A percentile compares a stretch with the other conserved stretches of the same genome.
Evolutionary conservation across 2,329 filamentous ascomycete species (phyloP).

Genomic region (Lachnellula occidentalis): DNA sequence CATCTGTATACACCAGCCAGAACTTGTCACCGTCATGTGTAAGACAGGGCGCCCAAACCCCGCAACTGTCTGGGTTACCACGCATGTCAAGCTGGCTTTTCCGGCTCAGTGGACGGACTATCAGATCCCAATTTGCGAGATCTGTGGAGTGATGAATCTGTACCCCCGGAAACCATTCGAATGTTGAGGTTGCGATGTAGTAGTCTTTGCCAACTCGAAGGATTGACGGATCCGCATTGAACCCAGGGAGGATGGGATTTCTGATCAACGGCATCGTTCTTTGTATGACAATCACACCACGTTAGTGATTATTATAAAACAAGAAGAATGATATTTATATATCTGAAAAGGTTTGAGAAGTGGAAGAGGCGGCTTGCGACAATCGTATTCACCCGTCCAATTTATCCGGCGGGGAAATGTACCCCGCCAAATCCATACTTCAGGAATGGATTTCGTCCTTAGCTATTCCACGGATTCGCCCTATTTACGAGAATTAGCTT

Average conservation of each 20-base stretch:
- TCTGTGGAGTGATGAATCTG: conserved; percentile 48
- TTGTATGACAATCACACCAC: no score
- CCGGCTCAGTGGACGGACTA: conserved; percentile 42
- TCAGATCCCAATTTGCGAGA: conserved; percentile 36
- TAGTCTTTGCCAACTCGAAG: conserved; percentile 44
- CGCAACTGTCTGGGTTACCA: conserved; percentile 54
- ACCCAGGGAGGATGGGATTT: conserved; percentile 43
- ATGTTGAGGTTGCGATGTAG: conserved; percentile 49
- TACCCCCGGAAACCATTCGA: conserved; percentile 48
- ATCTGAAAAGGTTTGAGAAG: no score
- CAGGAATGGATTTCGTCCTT: no score
- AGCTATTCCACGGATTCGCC: no score
- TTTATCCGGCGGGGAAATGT: no score
- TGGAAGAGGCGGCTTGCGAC: no score
- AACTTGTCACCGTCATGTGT: conserved; percentile 55
- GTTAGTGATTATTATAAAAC: no score
- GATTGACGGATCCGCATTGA: conserved; percentile 50
- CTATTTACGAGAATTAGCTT: no score
- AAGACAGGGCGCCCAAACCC: conserved; percentile 61
- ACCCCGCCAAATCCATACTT: no score
- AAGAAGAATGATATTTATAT: no score
- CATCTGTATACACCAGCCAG: conserved; percentile 61
- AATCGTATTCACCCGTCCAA: no score
- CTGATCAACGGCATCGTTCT: conserved; percentile 9
- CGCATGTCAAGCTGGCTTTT: conserved; percentile 51